These are phyloP conservation scores for Trichoderma sp. DNA, from an alignment of 2,329 filamentous ascomycete genomes.

Conservation along the genomic window DNA sequence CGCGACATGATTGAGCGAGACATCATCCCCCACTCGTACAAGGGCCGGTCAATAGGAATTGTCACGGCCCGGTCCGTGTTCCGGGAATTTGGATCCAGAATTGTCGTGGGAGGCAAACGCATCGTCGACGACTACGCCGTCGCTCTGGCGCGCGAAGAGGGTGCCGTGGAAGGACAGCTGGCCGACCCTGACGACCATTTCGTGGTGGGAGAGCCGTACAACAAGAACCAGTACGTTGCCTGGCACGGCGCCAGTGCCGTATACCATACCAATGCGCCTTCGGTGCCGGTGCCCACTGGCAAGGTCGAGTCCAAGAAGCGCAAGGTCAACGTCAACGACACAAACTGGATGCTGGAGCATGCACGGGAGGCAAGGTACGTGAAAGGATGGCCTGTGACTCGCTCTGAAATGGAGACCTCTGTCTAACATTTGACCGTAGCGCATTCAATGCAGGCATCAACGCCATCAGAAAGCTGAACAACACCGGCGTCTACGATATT, in stretches of 20 bases:
- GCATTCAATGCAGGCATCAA: slow-evolving; percentile 78
- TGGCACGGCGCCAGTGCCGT: slow-evolving; percentile 97
- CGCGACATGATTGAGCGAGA: slow-evolving; percentile 91
- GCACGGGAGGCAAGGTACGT: slow-evolving; percentile 80
- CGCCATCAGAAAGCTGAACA: slow-evolving; percentile 63
- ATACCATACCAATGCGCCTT: slow-evolving; percentile 79
- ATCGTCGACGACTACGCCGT: slow-evolving; percentile 89
- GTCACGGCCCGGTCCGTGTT: slow-evolving; percentile 96
- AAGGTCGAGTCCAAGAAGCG: slow-evolving; percentile 81
- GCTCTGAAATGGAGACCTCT: background rate
- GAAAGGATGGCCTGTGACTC: slow-evolving; percentile 13
- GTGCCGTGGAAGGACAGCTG: slow-evolving; percentile 80
- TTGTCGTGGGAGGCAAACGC: slow-evolving; percentile 84
- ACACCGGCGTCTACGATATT: slow-evolving; percentile 81
- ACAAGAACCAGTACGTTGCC: slow-evolving; percentile 97
- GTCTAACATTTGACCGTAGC: slow-evolving; percentile 44
- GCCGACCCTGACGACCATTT: slow-evolving; percentile 85
- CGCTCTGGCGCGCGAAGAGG: slow-evolving; percentile 68
- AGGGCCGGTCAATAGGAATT: slow-evolving; percentile 93
- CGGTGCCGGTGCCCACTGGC: slow-evolving; percentile 69
- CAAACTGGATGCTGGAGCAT: slow-evolving; percentile 97
- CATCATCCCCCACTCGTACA: slow-evolving; percentile 97
- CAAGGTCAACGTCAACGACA: slow-evolving; percentile 82
- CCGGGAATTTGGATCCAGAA: slow-evolving; percentile 90
- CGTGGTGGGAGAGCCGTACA: slow-evolving; percentile 80